A percentile compares a stretch with the other conserved stretches of the same genome.
phyloP scores from a whole-genome alignment of 2,329 filamentous ascomycete species.

The Colletotrichum liaoningense region DNA sequence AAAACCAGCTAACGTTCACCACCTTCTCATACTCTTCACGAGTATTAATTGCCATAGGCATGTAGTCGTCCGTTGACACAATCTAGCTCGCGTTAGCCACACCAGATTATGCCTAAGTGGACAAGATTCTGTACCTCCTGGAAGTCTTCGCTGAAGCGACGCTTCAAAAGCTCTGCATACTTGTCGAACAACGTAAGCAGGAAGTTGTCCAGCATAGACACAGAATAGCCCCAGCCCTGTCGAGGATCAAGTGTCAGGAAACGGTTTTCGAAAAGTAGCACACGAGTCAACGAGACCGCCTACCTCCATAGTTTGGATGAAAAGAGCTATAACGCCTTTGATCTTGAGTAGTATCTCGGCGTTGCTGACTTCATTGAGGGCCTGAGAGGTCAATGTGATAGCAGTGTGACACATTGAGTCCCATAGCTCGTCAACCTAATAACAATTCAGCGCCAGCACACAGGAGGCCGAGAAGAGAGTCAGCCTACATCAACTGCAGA shows the following conservation, averaged over 20 bases:
- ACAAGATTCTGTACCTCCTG: constrained; percentile 73
- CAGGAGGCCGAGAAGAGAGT: neutral
- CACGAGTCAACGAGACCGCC: constrained; percentile 39
- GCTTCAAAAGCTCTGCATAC: constrained; percentile 91
- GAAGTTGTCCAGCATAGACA: constrained; percentile 83
- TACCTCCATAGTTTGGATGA: constrained; percentile 98
- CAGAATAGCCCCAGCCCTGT: constrained; percentile 90
- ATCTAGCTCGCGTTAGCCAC: constrained; percentile 56
- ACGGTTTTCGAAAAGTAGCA: neutral
- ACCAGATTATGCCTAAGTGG: constrained; percentile 2
- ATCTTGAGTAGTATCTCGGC: constrained; percentile 93
- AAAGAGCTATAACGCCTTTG: constrained; percentile 91
- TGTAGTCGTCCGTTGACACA: constrained; percentile 95
- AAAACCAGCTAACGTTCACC: constrained; percentile 95
- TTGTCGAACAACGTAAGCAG: constrained; percentile 92
- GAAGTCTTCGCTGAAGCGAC: constrained; percentile 94
- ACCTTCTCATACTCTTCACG: constrained; percentile 95
- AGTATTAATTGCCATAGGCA: constrained; percentile 98
- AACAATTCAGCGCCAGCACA: constrained; percentile 7
- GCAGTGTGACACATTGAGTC: constrained; percentile 95
- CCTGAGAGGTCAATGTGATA: constrained; percentile 83
- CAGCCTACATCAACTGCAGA: constrained; percentile 80
- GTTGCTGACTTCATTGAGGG: constrained; percentile 83
- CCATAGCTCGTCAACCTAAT: constrained; percentile 94
- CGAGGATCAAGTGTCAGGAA: constrained; percentile 29